Evolutionary conservation across 1,284 basidiomycete species (phyloP), one percentile per base, ranked within the genome.

Genomic region (Porodaedalea pini): DNA sequence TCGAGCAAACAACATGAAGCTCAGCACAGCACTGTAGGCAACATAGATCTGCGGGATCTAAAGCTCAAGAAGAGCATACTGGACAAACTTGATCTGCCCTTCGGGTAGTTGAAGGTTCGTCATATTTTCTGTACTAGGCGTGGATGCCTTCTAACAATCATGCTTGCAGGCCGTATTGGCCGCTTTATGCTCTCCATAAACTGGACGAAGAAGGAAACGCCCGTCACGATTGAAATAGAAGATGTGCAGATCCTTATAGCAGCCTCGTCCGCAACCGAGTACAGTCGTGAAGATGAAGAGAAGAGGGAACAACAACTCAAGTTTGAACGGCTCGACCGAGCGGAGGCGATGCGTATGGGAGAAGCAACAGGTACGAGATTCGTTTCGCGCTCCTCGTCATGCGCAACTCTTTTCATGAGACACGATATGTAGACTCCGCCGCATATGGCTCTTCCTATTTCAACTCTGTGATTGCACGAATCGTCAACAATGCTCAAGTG

Each of bases 401-500:
- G 7, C 7, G 34, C 6, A 32, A 11, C 19, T 25, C 34, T 37
- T 15, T 19, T 3, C 21, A 11, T 51, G 17, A 32, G 7, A 17
- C 31, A 27, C 10, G 48, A 29, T 17, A 17, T 21, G 5, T 47
- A 56, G 47, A 54, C 13, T 27, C 40, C 32, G 15, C 49, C 25
- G 51, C 56, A 5, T 41, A 25, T 69, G 82, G 86, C 8, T 86
- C 94, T 71, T 88, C 89, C 23, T 81, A 96, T 62, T 79, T 92
- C 64, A 82, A 90, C 49, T 94, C 94, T 17, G 77, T 99, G 60
- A 85, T 90, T 51, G 84, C 90, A 49, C 96, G 97, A 70, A 86
- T 99, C 61, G 83, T 99, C 64, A 97, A 99, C 73, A 99, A 99
- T 69, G 73, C 99, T 15, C 97, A 99, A 74, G 85, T 99, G 37